Percentiles rank a stretch among this genome's conserved stretches.
Conservation (phyloP, 2,329 filamentous ascomycete genomes). For the Aureobasidium sp. region DNA sequence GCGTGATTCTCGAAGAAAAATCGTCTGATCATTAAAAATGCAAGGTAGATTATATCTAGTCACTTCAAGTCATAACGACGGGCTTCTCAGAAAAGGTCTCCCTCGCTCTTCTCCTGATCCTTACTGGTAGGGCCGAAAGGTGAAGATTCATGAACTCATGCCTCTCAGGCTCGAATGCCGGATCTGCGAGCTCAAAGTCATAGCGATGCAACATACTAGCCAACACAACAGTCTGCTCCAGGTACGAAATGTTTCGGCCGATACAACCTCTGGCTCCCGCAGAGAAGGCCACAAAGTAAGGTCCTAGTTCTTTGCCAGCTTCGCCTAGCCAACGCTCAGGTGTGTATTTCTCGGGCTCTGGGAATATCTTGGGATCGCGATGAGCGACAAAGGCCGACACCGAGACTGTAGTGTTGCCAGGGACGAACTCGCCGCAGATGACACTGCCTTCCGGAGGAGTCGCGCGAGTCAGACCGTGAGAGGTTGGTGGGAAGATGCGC, state of each 20-base stretch:
- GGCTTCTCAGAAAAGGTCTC: background rate
- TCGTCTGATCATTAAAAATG: background rate
- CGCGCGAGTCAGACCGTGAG: conserved; percentile 37
- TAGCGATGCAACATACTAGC: too few relatives aligned
- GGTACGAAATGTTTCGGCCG: conserved; percentile 23
- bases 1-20: background rate
- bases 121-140: conserved; percentile 33
- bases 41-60: background rate
- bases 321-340: conserved; percentile 45
- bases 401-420: conserved; percentile 39
- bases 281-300: conserved; percentile 23
- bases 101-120: conserved; percentile 28
- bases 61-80: background rate
- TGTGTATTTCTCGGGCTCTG: conserved; percentile 41
- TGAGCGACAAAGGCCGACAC: conserved; percentile 49
- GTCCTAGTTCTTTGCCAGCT: conserved; percentile 31
- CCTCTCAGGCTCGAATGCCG: conserved; percentile 29
- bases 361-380: conserved; percentile 43
- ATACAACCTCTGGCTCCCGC: conserved; percentile 25
- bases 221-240: conserved; percentile 24
- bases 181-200: too few relatives aligned
- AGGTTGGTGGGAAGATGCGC: conserved; percentile 39
- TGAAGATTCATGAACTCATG: conserved; percentile 34
- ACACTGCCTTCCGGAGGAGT: background rate
- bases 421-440: conserved; percentile 28